Base-by-base conservation (phyloP, 2,329 filamentous ascomycete genomes). In the Alternaria brassicicola region DNA sequence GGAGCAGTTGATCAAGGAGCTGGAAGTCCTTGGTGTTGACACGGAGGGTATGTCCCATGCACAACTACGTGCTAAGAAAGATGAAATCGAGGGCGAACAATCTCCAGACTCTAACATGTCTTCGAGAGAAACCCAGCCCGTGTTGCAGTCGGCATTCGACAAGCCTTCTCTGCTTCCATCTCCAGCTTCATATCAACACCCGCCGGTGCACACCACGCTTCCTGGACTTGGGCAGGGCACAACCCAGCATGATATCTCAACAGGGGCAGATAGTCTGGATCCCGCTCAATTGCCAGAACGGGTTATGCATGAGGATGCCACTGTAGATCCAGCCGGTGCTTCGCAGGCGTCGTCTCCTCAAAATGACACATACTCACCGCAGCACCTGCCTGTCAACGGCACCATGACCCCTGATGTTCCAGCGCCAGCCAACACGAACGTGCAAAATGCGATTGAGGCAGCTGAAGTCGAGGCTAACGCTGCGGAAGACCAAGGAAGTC, bases 11-110 rank as follows among this genome's bases (percentile, higher is more conserved):
- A 69, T 80, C 5, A 74, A 78, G 30, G 83, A 85, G 63, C 73
- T 85, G n/a, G 79, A 81, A 57, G 71, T 70, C 49, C 74, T 85
- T 19, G 80, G 80, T 36, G 67, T 82, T 38, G 79, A 84, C 54
- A 81, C 81, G 2, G 77, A 81, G 50, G 80, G 80, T 4, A 76
- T 82, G 65, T 76, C 79, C 3, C 71, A 81, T 55, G 78, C 78
- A 23, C 76, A 81, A 50, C 72, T 84, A 23, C 77, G 80, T 57
- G 77, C 78, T 4, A 78, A 75, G 56, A 78, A 76, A 47, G 68
- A 75, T 26, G 76, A 78, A 57, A 76, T 78, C 25, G 68, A 74
- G 43, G 68, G 70, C 38, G 69, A 74, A 43, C 57, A 47, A 15
- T 66, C 63, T 10, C 61, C 63, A 9, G 62, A 60, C 5, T 48